Conservation (phyloP, 345 rosid genomes). For the Eucalyptus marginata region DNA sequence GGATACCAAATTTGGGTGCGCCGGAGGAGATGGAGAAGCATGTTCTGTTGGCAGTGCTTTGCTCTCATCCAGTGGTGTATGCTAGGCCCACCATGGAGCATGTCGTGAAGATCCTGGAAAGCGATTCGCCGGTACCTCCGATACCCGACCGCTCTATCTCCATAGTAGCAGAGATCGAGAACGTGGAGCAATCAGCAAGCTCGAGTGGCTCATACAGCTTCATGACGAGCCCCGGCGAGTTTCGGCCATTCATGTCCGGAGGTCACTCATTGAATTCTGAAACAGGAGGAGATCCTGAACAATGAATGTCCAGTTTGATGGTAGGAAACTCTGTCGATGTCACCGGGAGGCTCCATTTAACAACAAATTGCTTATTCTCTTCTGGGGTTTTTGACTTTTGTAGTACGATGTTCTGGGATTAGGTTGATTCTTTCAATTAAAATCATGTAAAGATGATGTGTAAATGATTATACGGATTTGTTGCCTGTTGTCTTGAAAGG, state of each 20-base stretch:
- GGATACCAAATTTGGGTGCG: conserved; percentile 41
- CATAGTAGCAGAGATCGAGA: conserved; percentile 37
- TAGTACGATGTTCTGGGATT: background rate
- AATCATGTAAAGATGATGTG: background rate
- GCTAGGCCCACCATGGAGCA: conserved; percentile 90
- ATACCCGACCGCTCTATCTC: conserved; percentile 69
- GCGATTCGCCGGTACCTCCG: conserved; percentile 45
- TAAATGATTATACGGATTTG: background rate
- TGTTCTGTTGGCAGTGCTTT: conserved; percentile 61
- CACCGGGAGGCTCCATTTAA: background rate
- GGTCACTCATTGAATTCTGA: background rate
- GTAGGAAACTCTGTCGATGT: background rate
- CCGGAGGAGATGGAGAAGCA: conserved; percentile 66
- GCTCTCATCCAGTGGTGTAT: conserved; percentile 75
- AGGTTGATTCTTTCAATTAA: background rate
- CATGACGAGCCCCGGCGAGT: background rate
- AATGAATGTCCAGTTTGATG: background rate
- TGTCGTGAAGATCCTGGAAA: conserved; percentile 78
- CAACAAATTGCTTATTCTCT: background rate
- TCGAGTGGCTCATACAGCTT: conserved; percentile 19
- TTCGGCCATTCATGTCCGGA: background rate
- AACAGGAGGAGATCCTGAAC: background rate
- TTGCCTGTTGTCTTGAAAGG: background rate
- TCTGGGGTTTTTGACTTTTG: background rate
- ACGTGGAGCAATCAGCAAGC: conserved; percentile 45